phyloP scores from a whole-genome alignment of 2,329 filamentous ascomycete genomes.

The Aaosphaeria arxii region DNA sequence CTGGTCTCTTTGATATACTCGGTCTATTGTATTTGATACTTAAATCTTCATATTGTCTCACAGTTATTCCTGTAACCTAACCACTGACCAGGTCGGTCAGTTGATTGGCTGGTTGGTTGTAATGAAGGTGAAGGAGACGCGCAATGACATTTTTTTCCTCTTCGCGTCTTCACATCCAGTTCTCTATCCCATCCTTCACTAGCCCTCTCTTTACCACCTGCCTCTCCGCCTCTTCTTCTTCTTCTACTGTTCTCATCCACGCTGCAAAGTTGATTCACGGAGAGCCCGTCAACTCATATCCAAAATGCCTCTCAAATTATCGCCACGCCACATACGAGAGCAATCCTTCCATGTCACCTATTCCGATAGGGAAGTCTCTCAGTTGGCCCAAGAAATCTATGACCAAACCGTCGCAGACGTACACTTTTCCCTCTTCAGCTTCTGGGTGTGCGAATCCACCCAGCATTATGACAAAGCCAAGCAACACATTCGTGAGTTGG shows the following conservation, averaged over 20 bases:
- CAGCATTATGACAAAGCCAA: constrained; percentile 21
- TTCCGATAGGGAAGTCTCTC: not conserved
- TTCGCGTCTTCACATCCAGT: not conserved
- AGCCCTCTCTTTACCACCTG: not conserved
- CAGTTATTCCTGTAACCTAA: not conserved
- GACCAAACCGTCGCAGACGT: constrained; percentile 25
- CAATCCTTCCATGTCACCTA: constrained; percentile 3
- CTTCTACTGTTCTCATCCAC: too few relatives aligned
- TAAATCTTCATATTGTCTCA: not conserved
- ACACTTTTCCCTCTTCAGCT: constrained; percentile 19
- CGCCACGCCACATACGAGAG: not conserved
- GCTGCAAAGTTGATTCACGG: too few relatives aligned
- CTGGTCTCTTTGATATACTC: not conserved
- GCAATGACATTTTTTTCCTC: not conserved
- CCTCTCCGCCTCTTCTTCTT: too few relatives aligned
- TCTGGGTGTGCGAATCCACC: constrained; percentile 20
- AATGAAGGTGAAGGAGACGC: too few relatives aligned
- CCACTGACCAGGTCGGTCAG: not conserved
- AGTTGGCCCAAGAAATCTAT: constrained; percentile 11
- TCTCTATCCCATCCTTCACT: not conserved
- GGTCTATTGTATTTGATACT: not conserved
- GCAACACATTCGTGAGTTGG: constrained; percentile 23
- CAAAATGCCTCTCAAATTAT: too few relatives aligned
- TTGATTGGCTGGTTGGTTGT: too few relatives aligned
- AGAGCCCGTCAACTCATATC: too few relatives aligned